phyloP scores from a whole-genome alignment of 805 yeast genomes.

The Alloascoidea africana region DNA sequence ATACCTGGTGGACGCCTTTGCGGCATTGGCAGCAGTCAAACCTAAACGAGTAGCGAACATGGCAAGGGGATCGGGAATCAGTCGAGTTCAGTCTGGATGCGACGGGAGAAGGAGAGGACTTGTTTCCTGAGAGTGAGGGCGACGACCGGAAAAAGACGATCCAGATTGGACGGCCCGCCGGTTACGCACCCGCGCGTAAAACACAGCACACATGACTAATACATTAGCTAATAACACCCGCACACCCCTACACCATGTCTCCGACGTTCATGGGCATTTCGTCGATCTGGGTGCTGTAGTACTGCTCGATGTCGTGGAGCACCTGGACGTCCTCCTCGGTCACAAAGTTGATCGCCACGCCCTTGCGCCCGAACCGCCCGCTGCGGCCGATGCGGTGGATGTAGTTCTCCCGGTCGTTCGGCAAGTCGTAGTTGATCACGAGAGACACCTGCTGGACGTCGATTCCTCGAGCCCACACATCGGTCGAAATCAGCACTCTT shows the following conservation, averaged over 20 bases:
- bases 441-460: slow-evolving; percentile 96
- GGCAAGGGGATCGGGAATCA: not conserved
- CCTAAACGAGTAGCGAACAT: slow-evolving; percentile 1
- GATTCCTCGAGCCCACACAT: slow-evolving; percentile 94
- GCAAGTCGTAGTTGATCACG: slow-evolving; percentile 89
- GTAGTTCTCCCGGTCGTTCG: slow-evolving; percentile 82
- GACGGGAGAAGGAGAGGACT: no score
- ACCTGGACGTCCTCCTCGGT: slow-evolving; percentile 63
- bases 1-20: not conserved
- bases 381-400: slow-evolving; percentile 97
- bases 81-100: slow-evolving; percentile 1
- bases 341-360: slow-evolving; percentile 91
- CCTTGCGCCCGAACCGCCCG: slow-evolving; percentile 98
- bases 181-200: no score
- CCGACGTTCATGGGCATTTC: slow-evolving; percentile 64
- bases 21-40: not conserved
- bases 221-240: no score
- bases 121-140: no score
- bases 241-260: slow-evolving; percentile 20
- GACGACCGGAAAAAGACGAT: no score
- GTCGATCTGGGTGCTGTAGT: slow-evolving; percentile 77
- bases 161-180: no score
- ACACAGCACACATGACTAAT: no score
- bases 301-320: slow-evolving; percentile 77
- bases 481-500: slow-evolving; percentile 84